Base-by-base conservation (phyloP, 1,284 basidiomycete species). In the Puccinia triticina region DNA sequence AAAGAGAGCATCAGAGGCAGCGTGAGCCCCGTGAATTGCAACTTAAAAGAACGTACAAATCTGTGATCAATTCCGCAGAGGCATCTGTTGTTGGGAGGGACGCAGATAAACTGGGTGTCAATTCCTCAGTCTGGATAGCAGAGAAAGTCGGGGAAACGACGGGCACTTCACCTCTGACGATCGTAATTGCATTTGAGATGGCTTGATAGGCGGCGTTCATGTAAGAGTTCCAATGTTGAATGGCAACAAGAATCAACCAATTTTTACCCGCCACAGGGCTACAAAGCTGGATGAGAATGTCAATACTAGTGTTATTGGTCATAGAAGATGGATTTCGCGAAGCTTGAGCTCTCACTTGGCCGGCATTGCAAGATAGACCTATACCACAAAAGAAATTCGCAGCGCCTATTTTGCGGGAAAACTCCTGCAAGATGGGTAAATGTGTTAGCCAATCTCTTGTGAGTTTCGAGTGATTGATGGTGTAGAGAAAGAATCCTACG, bases 341-440 rank as follows among this genome's bases (percentile, higher is more conserved):
- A 18, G 26, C 26, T 10, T 34, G 48, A 18, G 26, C 26, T 10
- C 53, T 59, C 40, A 75, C 73, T 53, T 75, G 73, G 23, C 73
- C 73, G 23, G 73, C 73, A 59, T 32, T n/a, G 37, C 73, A 75
- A 37, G 18, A 43, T 8, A 75, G 50, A 37, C 73, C 73, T 53
- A 75, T 75, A 21, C 73, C 73, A 21, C 73, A 75, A 34, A 57
- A 57, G n/a, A 75, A 75, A 40, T 75, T 75, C 23, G 53, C 55
- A 23, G 73, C 73, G n/a, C 73, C 73, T 11, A 75, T 32, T 1
- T 21, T 10, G 1, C 37, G 32, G 48, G 73, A 50, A 23, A 75
- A 75, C 14, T 57, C 32, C 73, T 75, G 50, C 8, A 59, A 53
- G 26, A 40, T 10, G 29, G 50, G 14, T 18, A 12, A 29, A 7